These are phyloP conservation scores for Beauveria australis DNA, from an alignment of 2,329 filamentous ascomycete species.

Conservation along the genomic window DNA sequence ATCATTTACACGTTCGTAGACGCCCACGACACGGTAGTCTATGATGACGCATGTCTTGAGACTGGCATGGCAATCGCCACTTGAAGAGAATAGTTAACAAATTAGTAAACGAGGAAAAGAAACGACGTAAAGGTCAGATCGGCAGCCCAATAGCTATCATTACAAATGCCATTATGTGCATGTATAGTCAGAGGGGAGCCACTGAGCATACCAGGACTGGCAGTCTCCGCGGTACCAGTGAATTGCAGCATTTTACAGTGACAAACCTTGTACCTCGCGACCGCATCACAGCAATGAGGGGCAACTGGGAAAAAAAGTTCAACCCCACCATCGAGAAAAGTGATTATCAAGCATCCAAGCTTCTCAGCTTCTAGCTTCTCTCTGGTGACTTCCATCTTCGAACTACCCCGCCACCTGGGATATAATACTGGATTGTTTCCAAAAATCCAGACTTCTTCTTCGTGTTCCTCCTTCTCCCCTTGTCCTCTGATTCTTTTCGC, in stretches of 20 bases:
- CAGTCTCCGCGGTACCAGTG: not conserved
- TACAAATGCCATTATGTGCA: not conserved
- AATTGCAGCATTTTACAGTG: not conserved
- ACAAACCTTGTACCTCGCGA: not conserved
- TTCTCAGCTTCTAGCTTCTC: not conserved
- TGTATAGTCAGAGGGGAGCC: not conserved
- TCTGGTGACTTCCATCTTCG: constrained; percentile 8
- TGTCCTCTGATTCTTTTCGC: not conserved
- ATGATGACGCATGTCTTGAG: too few species aligned
- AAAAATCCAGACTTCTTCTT: not conserved
- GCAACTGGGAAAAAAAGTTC: constrained; percentile 7
- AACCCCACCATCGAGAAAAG: constrained; percentile 11
- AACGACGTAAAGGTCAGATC: not conserved
- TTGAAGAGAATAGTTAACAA: too few species aligned
- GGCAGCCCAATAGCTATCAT: not conserved
- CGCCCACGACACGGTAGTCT: too few species aligned
- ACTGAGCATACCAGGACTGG: not conserved
- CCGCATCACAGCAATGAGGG: constrained; percentile 5
- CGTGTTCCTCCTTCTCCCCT: not conserved
- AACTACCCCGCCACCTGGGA: not conserved
- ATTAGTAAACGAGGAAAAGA: too few species aligned
- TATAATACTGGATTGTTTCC: not conserved
- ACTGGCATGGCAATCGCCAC: too few species aligned
- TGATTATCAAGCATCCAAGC: constrained; percentile 11
- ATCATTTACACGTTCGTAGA: too few species aligned